Conservation (phyloP, 768 basidiomycete genomes). For the Mycena belliarum region DNA sequence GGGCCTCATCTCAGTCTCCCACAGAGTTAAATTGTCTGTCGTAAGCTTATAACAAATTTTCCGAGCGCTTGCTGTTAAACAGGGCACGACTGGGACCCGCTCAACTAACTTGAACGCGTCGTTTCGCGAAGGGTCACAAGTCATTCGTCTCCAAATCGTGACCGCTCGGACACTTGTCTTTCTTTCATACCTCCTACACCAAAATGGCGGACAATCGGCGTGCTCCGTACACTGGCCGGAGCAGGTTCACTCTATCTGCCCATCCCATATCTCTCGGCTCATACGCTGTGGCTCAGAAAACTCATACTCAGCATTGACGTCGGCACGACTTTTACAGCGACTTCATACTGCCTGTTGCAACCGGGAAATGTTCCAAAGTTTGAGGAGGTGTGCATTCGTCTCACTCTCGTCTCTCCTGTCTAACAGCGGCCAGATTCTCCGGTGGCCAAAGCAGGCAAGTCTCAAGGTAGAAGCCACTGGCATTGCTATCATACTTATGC, state of each 20-base stretch:
- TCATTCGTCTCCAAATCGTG: background rate
- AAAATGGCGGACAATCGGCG: slow-evolving; percentile 14
- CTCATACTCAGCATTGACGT: slow-evolving; percentile 13
- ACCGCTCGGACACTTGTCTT: background rate
- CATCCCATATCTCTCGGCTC: background rate
- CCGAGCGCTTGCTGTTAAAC: too few relatives aligned
- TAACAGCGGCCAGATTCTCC: slow-evolving; percentile 13
- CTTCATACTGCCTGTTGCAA: slow-evolving; percentile 20
- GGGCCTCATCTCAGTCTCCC: too few relatives aligned
- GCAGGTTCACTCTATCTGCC: background rate
- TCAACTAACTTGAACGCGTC: too few relatives aligned
- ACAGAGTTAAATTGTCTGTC: too few relatives aligned
- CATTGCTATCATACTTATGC: background rate
- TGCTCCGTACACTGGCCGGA: slow-evolving; percentile 3
- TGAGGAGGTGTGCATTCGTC: slow-evolving; percentile 13
- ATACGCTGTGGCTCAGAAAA: slow-evolving; percentile 1
- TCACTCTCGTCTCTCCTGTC: background rate
- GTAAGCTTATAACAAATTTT: too few relatives aligned
- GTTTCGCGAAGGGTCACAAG: background rate
- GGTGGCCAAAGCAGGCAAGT: slow-evolving; percentile 22
- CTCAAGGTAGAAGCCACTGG: background rate
- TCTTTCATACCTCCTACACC: background rate
- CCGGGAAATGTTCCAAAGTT: slow-evolving; percentile 22
- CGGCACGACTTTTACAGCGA: slow-evolving; percentile 21
- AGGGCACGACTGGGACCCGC: too few relatives aligned